Conservation (phyloP, 306 rosid genomes). For the Quercus glauca region DNA sequence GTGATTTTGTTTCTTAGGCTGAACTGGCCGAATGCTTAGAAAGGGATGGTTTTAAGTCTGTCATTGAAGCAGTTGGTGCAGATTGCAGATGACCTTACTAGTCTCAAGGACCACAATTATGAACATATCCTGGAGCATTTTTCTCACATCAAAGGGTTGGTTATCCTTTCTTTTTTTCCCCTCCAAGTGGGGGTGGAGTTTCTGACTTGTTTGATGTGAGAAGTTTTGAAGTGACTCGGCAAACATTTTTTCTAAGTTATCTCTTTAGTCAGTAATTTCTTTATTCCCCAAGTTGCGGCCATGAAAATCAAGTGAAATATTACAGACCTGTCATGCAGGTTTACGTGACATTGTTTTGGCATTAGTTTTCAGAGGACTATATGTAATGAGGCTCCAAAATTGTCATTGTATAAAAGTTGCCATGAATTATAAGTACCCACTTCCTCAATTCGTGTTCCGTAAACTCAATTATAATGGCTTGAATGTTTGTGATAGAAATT, state of each 20-base stretch:
- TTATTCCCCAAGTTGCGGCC: too few species aligned
- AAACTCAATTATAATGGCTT: too few species aligned
- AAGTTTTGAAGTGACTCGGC: background rate
- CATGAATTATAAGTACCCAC: too few species aligned
- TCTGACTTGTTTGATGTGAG: background rate
- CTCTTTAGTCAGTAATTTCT: too few species aligned
- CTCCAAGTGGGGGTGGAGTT: background rate
- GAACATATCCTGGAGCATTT: background rate
- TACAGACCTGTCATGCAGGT: too few species aligned
- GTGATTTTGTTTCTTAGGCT: conserved; percentile 38
- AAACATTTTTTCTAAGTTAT: background rate
- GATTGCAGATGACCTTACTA: conserved; percentile 52
- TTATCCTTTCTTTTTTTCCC: background rate
- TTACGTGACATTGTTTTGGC: too few species aligned
- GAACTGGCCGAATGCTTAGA: conserved; percentile 85
- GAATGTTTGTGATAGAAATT: too few species aligned
- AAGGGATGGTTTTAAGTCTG: conserved; percentile 86
- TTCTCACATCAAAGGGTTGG: background rate
- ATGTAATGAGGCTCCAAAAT: too few species aligned
- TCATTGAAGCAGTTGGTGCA: conserved; percentile 87
- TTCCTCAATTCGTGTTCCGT: too few species aligned
- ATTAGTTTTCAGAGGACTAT: too few species aligned
- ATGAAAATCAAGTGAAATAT: too few species aligned
- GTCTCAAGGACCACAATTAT: background rate
- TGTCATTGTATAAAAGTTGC: too few species aligned